Evolutionary conservation across 176 grass and related monocot genomes (phyloP), one percentile per base, ranked within the genome.

Genomic region (Avena eriantha): DNA sequence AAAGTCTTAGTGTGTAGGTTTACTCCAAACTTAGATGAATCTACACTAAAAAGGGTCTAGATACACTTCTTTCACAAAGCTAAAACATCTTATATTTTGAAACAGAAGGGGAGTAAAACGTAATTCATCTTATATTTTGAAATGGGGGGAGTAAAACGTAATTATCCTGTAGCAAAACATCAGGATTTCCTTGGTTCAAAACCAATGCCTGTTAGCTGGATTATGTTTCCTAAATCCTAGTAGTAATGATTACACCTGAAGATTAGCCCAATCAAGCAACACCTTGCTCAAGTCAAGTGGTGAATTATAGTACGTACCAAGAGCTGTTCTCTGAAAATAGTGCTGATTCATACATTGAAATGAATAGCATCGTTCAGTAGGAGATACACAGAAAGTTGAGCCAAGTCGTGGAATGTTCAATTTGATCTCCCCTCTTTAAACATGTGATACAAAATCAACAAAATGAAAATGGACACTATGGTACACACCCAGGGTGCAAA

Each of bases 381-480:
- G 43, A 35, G 36, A 69, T 56, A 76, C 41, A 56, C 64, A 78
- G 2, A 15, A 75, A 72, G 29, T 54, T 72, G 17, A 65, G 46
- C 67, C 71, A 69, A 26, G n/a, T 14, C 46, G 49, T 90, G 53
- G 55, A 11, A 65, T 79, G 73, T 65, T 79, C 13, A 26, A 2
- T 56, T 73, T 61, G 45, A 80, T 73, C 45, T 21, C 23, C 80
- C 72, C 41, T 82, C 64, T 83, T 85, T 47, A 71, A 77, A 78
- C 84, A 90, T 78, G 41, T 77, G 26, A 43, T 50, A 86, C 79
- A 71, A 57, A 71, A 90, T 78, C 53, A 90, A 82, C 39, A 15
- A 72, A 90, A 35, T 21, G n/a, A 82, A 90, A 86, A 78, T 90
- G 31, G 34, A 83, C 63, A 78, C 33, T 49, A 41, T 14, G 54